Percentiles rank a stretch among this genome's conserved stretches.
phyloP scores from a whole-genome alignment of 192 early-diverging fungal species.

The Haplosporangium gracile region DNA sequence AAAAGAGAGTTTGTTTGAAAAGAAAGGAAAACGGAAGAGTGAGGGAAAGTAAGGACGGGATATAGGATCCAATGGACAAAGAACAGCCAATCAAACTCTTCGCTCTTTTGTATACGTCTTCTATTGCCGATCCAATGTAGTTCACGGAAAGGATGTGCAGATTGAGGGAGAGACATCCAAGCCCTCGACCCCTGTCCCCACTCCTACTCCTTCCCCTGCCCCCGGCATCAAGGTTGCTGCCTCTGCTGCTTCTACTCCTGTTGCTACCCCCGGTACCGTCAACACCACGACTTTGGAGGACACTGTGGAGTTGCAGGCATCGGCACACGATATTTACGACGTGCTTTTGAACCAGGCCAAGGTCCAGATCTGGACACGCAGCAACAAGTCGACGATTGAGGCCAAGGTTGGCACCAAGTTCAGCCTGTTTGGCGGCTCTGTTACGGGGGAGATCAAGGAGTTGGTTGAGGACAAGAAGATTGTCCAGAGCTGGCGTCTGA shows the following conservation, averaged over 20 bases:
- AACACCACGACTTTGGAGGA: conserved; percentile 79
- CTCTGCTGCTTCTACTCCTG: conserved; percentile 15
- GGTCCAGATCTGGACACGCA: conserved; percentile 86
- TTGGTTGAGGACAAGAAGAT: conserved; percentile 82
- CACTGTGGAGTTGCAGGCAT: conserved; percentile 86
- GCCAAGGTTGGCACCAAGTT: conserved; percentile 73
- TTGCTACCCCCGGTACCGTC: conserved; percentile 54
- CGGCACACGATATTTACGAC: conserved; percentile 83
- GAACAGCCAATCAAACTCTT: neutral
- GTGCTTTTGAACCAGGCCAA: conserved; percentile 82
- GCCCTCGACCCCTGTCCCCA: conserved; percentile 45
- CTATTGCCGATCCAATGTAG: conserved; percentile 33
- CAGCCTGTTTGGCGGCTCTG: conserved; percentile 90
- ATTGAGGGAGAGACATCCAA: conserved; percentile 66
- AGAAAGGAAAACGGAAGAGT: too few species aligned
- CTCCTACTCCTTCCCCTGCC: conserved; percentile 9
- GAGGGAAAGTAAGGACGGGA: too few species aligned
- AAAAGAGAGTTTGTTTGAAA: too few species aligned
- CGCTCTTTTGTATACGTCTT: neutral
- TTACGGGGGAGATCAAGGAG: conserved; percentile 83
- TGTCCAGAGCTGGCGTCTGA: conserved; percentile 88
- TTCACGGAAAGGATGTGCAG: conserved; percentile 86
- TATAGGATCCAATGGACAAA: neutral
- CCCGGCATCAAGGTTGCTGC: neutral
- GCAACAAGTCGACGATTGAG: conserved; percentile 70